Evolutionary conservation across 129 eudicot species (phyloP), one percentile per base, ranked within the genome.

Genomic region (Pseudognaphalium luteoalbum): DNA sequence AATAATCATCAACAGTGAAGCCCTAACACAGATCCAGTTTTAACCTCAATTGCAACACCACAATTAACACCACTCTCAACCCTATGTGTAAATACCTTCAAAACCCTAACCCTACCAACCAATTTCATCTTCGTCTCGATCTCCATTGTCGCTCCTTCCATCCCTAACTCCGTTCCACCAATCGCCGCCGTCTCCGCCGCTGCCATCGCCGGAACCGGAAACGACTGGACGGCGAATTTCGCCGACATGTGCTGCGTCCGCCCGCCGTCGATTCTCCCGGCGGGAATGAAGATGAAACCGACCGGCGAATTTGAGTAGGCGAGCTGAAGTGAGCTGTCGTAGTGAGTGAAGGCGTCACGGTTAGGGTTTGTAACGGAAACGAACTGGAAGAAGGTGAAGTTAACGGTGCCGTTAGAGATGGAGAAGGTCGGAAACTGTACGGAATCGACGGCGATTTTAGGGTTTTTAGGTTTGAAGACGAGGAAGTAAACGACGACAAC

Each of bases 71-170:
- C 80, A 35, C 88, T 94, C 82, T 89, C 96, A 65, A 94, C 98
- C 66, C 80, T 83, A 76, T 94, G 98, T 11, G 89, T 89, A 42
- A 94, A 86, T 65, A 94, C 86, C 81, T 83, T 85, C 88, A 94
- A 68, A 82, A 94, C 98, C 88, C 92, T 86, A 75, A 94, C 96
- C 80, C 93, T 87, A 79, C 98, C 98, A 12, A 87, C 97, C 87
- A 94, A 51, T 77, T 84, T 87, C 98, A 91, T 86, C 87, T 78
- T 82, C 77, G 97, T 87, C 84, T 91, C 96, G 32, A 94, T 82
- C 86, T 91, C 97, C 97, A 91, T 87, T 30, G 90, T 84, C 21
- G 84, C 73, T 19, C 83, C 87, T 25, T 34, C 83, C 52, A 25
- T 35, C 30, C 64, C 86, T n/a, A 72, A 78, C 60, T 28, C 78